Base-by-base conservation (phyloP, 139 green algal species). In the Chlorella sp. region DNA sequence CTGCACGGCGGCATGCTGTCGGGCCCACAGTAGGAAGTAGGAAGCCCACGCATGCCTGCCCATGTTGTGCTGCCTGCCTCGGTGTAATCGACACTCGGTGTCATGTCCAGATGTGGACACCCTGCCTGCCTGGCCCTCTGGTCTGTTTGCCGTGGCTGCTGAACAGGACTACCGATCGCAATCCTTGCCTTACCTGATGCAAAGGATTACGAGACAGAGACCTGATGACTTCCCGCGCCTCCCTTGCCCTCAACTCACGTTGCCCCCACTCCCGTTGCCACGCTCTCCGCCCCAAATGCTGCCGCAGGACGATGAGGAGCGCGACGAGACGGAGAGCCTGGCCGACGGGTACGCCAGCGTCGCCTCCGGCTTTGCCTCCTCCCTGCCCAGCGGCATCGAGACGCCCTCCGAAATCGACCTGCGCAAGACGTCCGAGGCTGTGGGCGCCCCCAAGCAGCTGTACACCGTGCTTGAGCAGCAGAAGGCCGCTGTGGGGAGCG, bases 381-480 rank as follows among this genome's bases (percentile, higher is more conserved):
- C 88, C 85, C 87, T 98, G 81, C 95, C 95, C 42, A 93, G 86
- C 53, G 96, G 96, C 73, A 92, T 98, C 37, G 96, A 98, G 89
- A 98, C 96, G 11, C 97, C 97, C 9, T 94, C 95, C 28, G 95
- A 97, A 60, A 90, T 98, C 36, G 96, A 99, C 91, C 93, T 99
- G 83, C 96, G 98, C 60, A 99, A 99, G 92, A 93, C 88, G 18
- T 91, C 88, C 34, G 91, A 92, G 30, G 61, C 48, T 60, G 88
- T 30, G 61, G 77, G 48, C 83, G 37, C 53, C 42, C 88, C 91
- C 48, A 86, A 83, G 76, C 91, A 93, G 89, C 91, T 97, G 86
- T 97, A 97, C 91, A 92, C 90, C 79, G 93, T 96, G 81, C 92
- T 98, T 86, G 96, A 98, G 93, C 94, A 98, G 94, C 93, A 95